phyloP scores from a whole-genome alignment of 306 rosid species.

The Cotoneaster glaucophyllus region DNA sequence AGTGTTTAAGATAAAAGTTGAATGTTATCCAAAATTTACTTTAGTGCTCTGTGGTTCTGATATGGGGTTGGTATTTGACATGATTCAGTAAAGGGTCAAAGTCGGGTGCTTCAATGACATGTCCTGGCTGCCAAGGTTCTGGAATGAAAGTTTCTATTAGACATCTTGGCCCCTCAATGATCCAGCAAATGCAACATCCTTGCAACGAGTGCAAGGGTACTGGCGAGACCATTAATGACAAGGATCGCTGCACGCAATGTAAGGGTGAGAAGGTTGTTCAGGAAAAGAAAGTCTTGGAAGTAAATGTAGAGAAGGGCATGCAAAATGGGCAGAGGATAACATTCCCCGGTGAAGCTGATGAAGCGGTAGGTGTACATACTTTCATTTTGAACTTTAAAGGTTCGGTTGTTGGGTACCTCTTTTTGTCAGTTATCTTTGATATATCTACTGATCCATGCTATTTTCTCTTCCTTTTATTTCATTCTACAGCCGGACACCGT shows the following conservation, averaged over 20 bases:
- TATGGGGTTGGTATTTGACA: neutral
- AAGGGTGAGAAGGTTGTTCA: conserved; percentile 92
- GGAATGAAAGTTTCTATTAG: conserved; percentile 94
- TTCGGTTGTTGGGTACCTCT: neutral
- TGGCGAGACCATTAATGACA: conserved; percentile 86
- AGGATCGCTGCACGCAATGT: conserved; percentile 80
- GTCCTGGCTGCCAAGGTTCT: conserved; percentile 89
- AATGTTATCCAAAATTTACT: neutral
- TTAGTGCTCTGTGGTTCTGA: neutral
- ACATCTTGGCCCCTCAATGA: conserved; percentile 94
- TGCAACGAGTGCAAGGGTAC: conserved; percentile 96
- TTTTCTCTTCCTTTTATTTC: neutral
- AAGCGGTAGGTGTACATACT: conserved; percentile 50
- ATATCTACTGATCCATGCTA: neutral
- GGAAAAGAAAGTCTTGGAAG: conserved; percentile 94
- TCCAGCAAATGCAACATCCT: conserved; percentile 97
- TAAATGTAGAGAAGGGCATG: conserved; percentile 91
- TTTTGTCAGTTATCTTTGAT: neutral
- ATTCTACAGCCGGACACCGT: conserved; percentile 79
- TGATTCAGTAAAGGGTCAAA: conserved; percentile 80
- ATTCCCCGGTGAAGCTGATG: conserved; percentile 97
- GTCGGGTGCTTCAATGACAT: conserved; percentile 84
- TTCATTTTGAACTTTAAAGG: no score
- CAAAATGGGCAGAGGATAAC: conserved; percentile 79
- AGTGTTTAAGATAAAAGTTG: conserved; percentile 10